Evolutionary conservation across 805 yeast genomes (phyloP), one percentile per base, ranked within the genome.

Genomic region (Kazachstania bromeliacearum): DNA sequence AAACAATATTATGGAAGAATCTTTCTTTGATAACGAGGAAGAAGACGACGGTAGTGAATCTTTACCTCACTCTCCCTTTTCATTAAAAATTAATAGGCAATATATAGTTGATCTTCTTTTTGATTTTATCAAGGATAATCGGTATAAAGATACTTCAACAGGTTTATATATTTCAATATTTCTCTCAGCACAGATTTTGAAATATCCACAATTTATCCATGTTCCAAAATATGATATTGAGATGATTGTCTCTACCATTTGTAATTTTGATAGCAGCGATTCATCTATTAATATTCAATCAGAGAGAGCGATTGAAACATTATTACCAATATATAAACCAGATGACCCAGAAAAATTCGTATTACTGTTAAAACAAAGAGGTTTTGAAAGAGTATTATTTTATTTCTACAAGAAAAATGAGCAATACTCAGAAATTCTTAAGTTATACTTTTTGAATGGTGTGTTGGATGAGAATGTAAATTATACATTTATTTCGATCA

Each of bases 1-100:
- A 39, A 80, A 85, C 55, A 94, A 83, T 53, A 80, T 82, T 7
- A 78, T 89, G 51, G 96, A 89, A 52, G 94, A 85, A 53, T 61
- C 81, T 0, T 64, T 73, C 28, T 56, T 89, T 38, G 85, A 87
- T 54, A 85, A 77, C 15, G 77, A 74, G 3, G 39, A 38, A 7
- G 35, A 31, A 12, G 33, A 35, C 25, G 28, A 39, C 19, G 37
- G 37, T 23, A 36, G 38, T 29, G 62, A 38, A 20, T 20, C 6
- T 12, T 7, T 14, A 4, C 16, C 16, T 7, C n/a, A 13, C 12
- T 5, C 14, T 17, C 24, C 14, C 14, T 21, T 17, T 21, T n/a
- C 22, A 4, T n/a, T 39, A 13, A 22, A 31, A 13, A 20, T 82
- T 4, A 80, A 67, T 42, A 65, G 97, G 14, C 97, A 89, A 54